Percentiles rank a stretch among this genome's conserved stretches.
phyloP scores from a whole-genome alignment of 768 basidiomycete species.

The Auricularia cornea region DNA sequence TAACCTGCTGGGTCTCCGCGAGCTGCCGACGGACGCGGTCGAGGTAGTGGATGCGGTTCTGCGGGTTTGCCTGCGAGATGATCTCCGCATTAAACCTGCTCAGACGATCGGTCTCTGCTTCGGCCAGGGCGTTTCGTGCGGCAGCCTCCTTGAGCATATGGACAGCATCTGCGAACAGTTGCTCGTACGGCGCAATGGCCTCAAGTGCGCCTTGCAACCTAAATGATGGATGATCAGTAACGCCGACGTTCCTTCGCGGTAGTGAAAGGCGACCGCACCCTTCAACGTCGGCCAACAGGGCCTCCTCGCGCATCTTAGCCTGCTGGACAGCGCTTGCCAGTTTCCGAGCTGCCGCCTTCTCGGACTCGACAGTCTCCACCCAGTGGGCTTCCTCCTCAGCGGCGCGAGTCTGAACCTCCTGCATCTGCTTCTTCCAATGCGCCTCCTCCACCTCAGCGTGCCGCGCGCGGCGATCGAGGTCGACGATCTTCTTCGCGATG shows the following conservation, averaged over 20 bases:
- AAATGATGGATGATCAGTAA: neutral
- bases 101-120: conserved; percentile 68
- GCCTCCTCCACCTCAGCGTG: conserved; percentile 20
- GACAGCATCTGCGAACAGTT: conserved; percentile 57
- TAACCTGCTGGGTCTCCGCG: conserved; percentile 70
- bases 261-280: conserved; percentile 43
- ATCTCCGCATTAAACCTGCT: conserved; percentile 81
- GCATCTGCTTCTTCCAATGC: conserved; percentile 4
- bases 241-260: neutral
- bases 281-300: conserved; percentile 58
- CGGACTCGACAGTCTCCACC: conserved; percentile 10
- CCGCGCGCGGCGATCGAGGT: conserved; percentile 25
- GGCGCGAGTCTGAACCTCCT: conserved; percentile 1
- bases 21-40: conserved; percentile 76
- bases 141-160: conserved; percentile 58
- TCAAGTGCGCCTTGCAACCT: conserved; percentile 45
- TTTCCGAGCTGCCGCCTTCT: conserved; percentile 34
- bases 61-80: conserved; percentile 73
- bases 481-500: conserved; percentile 7
- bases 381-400: conserved; percentile 1
- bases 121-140: conserved; percentile 65
- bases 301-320: conserved; percentile 57
- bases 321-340: conserved; percentile 45
- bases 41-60: conserved; percentile 80
- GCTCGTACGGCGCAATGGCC: conserved; percentile 56